phyloP scores from a whole-genome alignment of 1,284 basidiomycete genomes.

The Microbotryum intermedium region DNA sequence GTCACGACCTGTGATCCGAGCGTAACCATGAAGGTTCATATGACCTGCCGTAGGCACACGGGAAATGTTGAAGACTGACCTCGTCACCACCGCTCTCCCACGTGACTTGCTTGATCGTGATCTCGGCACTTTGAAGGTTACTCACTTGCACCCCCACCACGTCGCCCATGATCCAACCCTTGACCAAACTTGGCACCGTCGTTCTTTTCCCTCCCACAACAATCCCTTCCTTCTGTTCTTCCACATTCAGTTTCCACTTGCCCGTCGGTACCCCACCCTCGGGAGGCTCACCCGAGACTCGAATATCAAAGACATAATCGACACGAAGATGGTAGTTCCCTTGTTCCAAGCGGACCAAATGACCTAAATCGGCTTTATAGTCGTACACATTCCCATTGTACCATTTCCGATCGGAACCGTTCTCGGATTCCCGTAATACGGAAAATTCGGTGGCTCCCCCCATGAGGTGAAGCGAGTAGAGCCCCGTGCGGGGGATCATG shows the following conservation, averaged over 20 bases:
- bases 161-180: constrained; percentile 3
- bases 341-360: neutral
- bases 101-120: constrained; percentile 49
- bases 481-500: constrained; percentile 49
- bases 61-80: too few relatives aligned
- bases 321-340: neutral
- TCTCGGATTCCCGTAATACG: constrained; percentile 47
- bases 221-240: neutral
- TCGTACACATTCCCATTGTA: constrained; percentile 56
- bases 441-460: constrained; percentile 52
- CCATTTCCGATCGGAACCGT: constrained; percentile 51
- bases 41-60: constrained; percentile 46
- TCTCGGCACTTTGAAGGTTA: constrained; percentile 34
- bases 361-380: constrained; percentile 42
- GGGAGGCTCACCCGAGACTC: neutral
- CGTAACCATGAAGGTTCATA: constrained; percentile 55
- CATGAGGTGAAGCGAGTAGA: constrained; percentile 37
- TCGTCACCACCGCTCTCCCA: constrained; percentile 43
- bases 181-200: neutral
- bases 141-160: constrained; percentile 1
- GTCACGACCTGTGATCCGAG: constrained; percentile 52
- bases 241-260: neutral
- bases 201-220: neutral
- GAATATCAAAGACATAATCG: neutral
- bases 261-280: neutral